These are phyloP conservation scores for Heterococcus sp. DNA, from an alignment of 108 stramenopile species.

Conservation along the genomic window DNA sequence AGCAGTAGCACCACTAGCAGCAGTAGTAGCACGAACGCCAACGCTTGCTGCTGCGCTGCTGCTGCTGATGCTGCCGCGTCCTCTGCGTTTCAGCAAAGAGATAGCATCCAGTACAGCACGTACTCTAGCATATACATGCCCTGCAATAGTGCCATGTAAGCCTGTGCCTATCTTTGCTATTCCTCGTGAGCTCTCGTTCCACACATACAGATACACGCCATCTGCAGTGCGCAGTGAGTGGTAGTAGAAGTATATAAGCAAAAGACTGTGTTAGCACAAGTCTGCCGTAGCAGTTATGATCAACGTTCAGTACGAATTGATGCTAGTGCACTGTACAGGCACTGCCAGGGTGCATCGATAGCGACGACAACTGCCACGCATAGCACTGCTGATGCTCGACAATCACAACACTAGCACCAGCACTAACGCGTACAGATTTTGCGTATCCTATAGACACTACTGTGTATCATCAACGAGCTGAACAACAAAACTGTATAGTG, in stretches of 20 bases:
- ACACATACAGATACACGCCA: conserved; percentile 35
- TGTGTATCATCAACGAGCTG: too few species aligned
- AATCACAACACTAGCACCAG: too few species aligned
- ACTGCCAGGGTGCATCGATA: too few species aligned
- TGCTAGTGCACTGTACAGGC: not conserved
- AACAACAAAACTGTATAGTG: too few species aligned
- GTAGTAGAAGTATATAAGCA: not conserved
- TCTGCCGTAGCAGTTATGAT: not conserved
- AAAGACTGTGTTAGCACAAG: not conserved
- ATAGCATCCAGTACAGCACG: conserved; percentile 3
- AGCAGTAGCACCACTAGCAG: not conserved
- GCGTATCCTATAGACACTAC: too few species aligned
- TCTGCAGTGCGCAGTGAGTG: conserved; percentile 3
- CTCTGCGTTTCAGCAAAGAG: not conserved
- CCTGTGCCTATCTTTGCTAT: conserved; percentile 41
- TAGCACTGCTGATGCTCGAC: too few species aligned
- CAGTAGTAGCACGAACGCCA: not conserved
- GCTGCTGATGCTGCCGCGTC: not conserved
- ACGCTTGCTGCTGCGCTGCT: not conserved
- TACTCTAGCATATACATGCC: conserved; percentile 12
- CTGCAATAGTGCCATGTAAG: conserved; percentile 31
- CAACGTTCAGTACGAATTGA: not conserved
- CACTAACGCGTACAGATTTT: too few species aligned
- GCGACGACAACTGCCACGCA: too few species aligned
- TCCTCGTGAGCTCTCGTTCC: conserved; percentile 8